Conservation (phyloP, 305 asterid genomes). For the Fraxinus paxiana region DNA sequence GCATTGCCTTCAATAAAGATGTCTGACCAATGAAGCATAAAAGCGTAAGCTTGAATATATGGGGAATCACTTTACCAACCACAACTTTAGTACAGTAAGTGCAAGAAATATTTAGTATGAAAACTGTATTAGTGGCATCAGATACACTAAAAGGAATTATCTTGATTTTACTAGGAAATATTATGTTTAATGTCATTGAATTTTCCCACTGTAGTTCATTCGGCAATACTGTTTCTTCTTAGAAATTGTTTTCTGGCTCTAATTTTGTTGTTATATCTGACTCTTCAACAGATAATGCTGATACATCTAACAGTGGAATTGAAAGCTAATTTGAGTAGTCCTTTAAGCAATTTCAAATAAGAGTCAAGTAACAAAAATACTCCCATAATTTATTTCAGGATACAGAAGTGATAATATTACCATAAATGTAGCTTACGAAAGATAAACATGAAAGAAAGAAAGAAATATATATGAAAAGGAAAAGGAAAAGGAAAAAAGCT, state of each 20-base stretch:
- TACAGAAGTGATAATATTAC: conserved; percentile 14
- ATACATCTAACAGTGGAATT: not conserved
- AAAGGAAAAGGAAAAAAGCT: conserved; percentile 11
- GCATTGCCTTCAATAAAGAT: not conserved
- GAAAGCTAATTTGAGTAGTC: not conserved
- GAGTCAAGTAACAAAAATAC: conserved; percentile 14
- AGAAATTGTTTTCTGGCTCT: not conserved
- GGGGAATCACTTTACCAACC: not conserved
- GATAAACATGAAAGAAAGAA: conserved; percentile 14
- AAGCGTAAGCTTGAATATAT: not conserved
- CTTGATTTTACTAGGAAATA: not conserved
- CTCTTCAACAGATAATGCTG: not conserved
- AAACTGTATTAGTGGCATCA: not conserved
- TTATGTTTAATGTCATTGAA: not conserved
- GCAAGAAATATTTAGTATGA: not conserved
- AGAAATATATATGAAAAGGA: conserved; percentile 1
- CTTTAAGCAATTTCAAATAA: not conserved
- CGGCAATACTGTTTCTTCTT: not conserved
- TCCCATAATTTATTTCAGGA: conserved; percentile 6
- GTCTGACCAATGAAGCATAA: not conserved
- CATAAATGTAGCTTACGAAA: not conserved
- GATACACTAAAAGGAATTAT: not conserved
- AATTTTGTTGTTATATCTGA: not conserved
- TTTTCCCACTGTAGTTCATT: not conserved
- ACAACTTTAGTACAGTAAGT: not conserved